Conservation (phyloP, 306 rosid species). For the Ziziphus jujuba region DNA sequence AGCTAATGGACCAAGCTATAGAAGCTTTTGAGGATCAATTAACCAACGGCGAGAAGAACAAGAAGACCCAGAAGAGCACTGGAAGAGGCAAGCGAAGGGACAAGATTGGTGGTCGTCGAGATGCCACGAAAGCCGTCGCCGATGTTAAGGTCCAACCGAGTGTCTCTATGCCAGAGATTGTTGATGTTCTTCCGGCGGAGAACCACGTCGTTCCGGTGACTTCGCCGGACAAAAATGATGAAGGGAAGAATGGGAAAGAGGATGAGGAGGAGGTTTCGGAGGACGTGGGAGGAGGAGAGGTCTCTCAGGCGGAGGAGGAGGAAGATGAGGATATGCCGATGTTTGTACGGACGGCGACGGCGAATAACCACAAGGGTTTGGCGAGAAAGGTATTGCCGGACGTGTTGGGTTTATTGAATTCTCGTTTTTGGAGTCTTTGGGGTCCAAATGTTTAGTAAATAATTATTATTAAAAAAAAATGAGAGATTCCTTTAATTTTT, state of each 20-base stretch:
- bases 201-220: slow-evolving; percentile 3
- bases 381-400: slow-evolving; percentile 76
- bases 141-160: slow-evolving; percentile 5
- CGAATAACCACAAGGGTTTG: slow-evolving; percentile 49
- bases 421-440: slow-evolving; percentile 78
- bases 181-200: slow-evolving; percentile 16
- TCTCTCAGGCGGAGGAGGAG: neutral
- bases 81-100: slow-evolving; percentile 39
- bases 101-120: slow-evolving; percentile 24
- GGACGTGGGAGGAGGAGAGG: neutral
- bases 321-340: slow-evolving; percentile 23
- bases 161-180: neutral
- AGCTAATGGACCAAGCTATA: slow-evolving; percentile 60
- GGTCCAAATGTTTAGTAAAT: slow-evolving; percentile 51
- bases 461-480: neutral
- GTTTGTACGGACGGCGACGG: slow-evolving; percentile 22
- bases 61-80: slow-evolving; percentile 34
- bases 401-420: slow-evolving; percentile 65
- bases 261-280: slow-evolving; percentile 1
- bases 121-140: neutral
- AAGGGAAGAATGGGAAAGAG: neutral
- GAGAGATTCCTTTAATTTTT: slow-evolving; percentile 16
- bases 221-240: neutral
- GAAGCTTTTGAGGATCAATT: slow-evolving; percentile 66
- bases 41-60: slow-evolving; percentile 43